phyloP scores from a whole-genome alignment of 1,284 basidiomycete species.

The Naganishia albida region DNA sequence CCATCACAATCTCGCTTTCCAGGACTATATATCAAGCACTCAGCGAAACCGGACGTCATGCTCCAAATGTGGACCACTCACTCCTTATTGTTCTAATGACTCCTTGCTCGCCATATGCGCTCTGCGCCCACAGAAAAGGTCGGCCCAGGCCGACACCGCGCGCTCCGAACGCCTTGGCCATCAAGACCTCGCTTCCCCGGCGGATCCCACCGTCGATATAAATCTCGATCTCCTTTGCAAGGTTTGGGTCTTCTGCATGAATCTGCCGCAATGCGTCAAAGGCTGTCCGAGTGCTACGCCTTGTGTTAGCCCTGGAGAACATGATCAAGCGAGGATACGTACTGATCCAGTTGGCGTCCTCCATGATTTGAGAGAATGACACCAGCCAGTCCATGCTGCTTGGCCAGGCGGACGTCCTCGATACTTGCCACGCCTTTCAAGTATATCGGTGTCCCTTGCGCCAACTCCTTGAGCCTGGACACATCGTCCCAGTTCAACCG shows the following conservation, averaged over 20 bases:
- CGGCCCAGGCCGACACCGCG: conserved; percentile 56
- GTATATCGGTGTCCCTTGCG: conserved; percentile 54
- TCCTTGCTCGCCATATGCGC: conserved; percentile 52
- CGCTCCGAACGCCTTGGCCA: conserved; percentile 57
- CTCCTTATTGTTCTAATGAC: conserved; percentile 55
- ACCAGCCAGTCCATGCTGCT: conserved; percentile 53
- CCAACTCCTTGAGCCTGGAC: conserved; percentile 52
- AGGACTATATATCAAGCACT: conserved; percentile 58
- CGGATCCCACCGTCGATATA: conserved; percentile 57
- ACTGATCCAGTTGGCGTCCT: conserved; percentile 46
- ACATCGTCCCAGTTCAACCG: conserved; percentile 50
- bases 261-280: conserved; percentile 52
- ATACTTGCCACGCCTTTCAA: conserved; percentile 55
- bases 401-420: conserved; percentile 55
- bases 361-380: conserved; percentile 50
- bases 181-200: conserved; percentile 55
- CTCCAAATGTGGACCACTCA: conserved; percentile 39
- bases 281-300: conserved; percentile 42
- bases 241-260: conserved; percentile 49
- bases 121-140: conserved; percentile 55
- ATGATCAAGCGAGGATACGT: conserved; percentile 4
- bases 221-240: conserved; percentile 53
- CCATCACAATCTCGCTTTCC: conserved; percentile 74
- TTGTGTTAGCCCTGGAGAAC: neutral
- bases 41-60: neutral